These are phyloP conservation scores for Pyrus hybrid DNA, from an alignment of 331 rosid species.

Conservation along the genomic window DNA sequence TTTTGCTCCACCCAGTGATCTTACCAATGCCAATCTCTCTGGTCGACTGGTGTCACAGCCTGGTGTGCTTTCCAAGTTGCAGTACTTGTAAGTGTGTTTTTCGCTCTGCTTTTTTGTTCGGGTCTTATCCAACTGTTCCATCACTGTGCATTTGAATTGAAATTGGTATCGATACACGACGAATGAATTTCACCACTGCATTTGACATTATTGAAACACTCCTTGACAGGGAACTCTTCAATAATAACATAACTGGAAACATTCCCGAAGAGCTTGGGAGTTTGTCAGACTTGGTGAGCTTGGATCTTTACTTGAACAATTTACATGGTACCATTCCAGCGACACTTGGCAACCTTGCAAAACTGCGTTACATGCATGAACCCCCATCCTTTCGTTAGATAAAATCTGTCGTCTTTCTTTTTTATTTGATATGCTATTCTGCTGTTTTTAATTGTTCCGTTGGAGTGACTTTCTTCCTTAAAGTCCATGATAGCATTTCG, in stretches of 20 bases:
- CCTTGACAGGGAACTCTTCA: slow-evolving; percentile 76
- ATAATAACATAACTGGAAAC: slow-evolving; percentile 60
- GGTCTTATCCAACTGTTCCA: neutral
- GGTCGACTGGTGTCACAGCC: slow-evolving; percentile 67
- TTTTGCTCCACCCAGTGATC: slow-evolving; percentile 46
- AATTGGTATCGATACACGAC: neutral
- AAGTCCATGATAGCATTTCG: too few species aligned
- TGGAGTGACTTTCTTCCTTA: too few species aligned
- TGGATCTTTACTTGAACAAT: slow-evolving; percentile 84
- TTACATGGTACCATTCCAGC: slow-evolving; percentile 53
- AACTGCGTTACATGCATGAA: too few species aligned
- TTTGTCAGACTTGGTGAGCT: slow-evolving; percentile 14
- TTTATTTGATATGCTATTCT: too few species aligned
- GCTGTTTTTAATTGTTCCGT: too few species aligned
- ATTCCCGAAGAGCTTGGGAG: slow-evolving; percentile 80
- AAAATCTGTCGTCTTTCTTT: too few species aligned
- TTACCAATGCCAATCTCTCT: slow-evolving; percentile 76
- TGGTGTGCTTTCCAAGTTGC: slow-evolving; percentile 64
- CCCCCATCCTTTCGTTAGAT: too few species aligned
- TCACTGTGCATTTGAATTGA: neutral
- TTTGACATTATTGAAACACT: neutral
- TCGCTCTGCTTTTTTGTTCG: neutral
- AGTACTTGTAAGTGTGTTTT: slow-evolving; percentile 70
- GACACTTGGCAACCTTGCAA: neutral
- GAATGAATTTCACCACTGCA: neutral